Conservation (phyloP, 352 stramenopile species). For the Globisporangium irregulare region DNA sequence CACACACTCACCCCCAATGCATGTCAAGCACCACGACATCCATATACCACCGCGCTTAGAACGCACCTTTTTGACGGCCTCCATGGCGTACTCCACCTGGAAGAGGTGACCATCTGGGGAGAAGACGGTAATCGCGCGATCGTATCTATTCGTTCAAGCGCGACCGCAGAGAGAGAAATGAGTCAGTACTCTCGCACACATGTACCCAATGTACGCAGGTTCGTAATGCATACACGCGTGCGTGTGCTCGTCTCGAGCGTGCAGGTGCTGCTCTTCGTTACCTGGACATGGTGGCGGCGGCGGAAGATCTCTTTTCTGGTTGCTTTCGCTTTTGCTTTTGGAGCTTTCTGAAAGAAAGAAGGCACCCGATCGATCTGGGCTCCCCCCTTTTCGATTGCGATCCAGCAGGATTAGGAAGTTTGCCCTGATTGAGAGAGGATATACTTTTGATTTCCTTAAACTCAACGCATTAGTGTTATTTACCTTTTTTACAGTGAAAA, state of each 20-base stretch:
- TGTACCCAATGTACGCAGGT: not conserved
- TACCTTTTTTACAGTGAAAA: not conserved
- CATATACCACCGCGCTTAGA: not conserved
- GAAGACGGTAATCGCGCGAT: slow-evolving; percentile 99
- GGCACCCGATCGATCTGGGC: not conserved
- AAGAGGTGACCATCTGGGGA: slow-evolving; percentile 99
- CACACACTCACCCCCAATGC: not conserved
- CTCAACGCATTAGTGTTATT: too few relatives aligned
- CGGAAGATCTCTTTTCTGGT: slow-evolving; percentile 13
- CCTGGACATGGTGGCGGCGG: slow-evolving; percentile 34
- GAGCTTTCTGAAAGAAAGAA: slow-evolving; percentile 1
- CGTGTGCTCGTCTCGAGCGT: not conserved
- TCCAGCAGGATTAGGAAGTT: not conserved
- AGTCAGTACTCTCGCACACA: not conserved
- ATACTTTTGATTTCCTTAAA: not conserved
- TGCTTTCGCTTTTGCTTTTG: slow-evolving; percentile 9
- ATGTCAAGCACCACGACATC: not conserved
- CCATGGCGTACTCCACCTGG: slow-evolving; percentile 99
- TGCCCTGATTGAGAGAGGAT: not conserved
- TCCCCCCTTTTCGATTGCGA: not conserved
- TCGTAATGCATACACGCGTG: not conserved
- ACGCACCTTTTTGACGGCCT: slow-evolving; percentile 95
- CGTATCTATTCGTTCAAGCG: slow-evolving; percentile 85
- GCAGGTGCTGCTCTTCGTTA: slow-evolving; percentile 11
- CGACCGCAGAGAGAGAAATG: not conserved